phyloP scores from a whole-genome alignment of 495 filamentous ascomycete genomes.

The Chaetomium fimeti region DNA sequence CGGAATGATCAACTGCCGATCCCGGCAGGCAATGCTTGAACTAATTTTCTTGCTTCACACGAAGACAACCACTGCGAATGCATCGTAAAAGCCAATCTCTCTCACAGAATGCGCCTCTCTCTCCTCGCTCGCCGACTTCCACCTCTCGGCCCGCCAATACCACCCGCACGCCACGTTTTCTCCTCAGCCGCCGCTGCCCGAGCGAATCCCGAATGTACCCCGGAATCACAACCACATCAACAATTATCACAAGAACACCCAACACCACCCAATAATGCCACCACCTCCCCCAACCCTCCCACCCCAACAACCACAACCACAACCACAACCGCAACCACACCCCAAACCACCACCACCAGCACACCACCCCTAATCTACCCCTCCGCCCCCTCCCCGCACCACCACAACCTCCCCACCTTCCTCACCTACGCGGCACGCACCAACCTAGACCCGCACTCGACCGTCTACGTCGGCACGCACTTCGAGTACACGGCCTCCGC shows the following conservation, averaged over 20 bases:
- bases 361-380: constrained; percentile 41
- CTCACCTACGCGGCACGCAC: constrained; percentile 63
- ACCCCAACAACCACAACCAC: background rate
- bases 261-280: background rate
- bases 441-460: constrained; percentile 50
- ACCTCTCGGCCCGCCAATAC: background rate
- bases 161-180: background rate
- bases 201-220: background rate
- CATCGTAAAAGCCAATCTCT: background rate
- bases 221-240: background rate
- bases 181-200: constrained; percentile 1
- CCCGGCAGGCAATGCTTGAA: constrained; percentile 12
- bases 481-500: constrained; percentile 69
- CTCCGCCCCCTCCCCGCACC: constrained; percentile 49
- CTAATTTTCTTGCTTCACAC: background rate
- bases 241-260: constrained; percentile 3
- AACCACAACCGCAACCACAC: constrained; percentile 11
- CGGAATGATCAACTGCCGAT: background rate
- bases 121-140: background rate
- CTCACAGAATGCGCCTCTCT: constrained; percentile 5
- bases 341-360: constrained; percentile 2
- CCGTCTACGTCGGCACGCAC: constrained; percentile 62
- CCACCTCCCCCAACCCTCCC: constrained; percentile 20
- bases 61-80: background rate
- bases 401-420: constrained; percentile 70